phyloP scores from a whole-genome alignment of 805 yeast species.

The Teunomyces aglyptinius region DNA sequence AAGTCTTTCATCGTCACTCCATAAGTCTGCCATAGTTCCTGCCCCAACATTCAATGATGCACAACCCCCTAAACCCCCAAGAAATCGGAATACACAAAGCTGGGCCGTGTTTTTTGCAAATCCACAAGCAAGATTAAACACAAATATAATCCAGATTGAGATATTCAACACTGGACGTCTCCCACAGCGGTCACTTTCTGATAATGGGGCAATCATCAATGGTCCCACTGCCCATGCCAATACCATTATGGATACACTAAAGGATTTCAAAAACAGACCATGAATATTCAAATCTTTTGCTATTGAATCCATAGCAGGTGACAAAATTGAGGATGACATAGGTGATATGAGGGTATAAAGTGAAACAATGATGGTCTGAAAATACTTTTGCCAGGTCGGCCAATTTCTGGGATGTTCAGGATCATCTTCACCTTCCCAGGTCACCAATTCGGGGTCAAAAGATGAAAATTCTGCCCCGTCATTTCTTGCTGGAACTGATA shows the following conservation, averaged over 20 bases:
- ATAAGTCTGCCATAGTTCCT: conserved; percentile 38
- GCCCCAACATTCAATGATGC: conserved; percentile 40
- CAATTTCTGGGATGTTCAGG: conserved; percentile 38
- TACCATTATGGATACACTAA: conserved; percentile 36
- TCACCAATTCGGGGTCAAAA: conserved; percentile 37
- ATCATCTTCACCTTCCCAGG: conserved; percentile 33
- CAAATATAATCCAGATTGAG: conserved; percentile 33
- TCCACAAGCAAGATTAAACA: conserved; percentile 38
- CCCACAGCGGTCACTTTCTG: conserved; percentile 37
- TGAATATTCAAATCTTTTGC: conserved; percentile 29
- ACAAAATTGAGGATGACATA: conserved; percentile 39
- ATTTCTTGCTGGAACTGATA: conserved; percentile 23
- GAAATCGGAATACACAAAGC: conserved; percentile 31
- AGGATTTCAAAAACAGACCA: conserved; percentile 22
- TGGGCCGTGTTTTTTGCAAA: conserved; percentile 33
- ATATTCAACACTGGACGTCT: conserved; percentile 31
- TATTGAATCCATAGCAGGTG: conserved; percentile 34
- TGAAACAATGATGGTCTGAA: conserved; percentile 27
- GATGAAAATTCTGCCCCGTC: conserved; percentile 31
- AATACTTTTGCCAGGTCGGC: conserved; percentile 20
- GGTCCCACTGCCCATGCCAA: conserved; percentile 44
- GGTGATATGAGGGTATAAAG: conserved; percentile 39
- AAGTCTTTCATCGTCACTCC: conserved; percentile 31
- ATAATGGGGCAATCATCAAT: conserved; percentile 36
- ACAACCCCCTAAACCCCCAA: conserved; percentile 40